phyloP scores from a whole-genome alignment of 805 yeast genomes.

The Brettanomyces nanus region DNA sequence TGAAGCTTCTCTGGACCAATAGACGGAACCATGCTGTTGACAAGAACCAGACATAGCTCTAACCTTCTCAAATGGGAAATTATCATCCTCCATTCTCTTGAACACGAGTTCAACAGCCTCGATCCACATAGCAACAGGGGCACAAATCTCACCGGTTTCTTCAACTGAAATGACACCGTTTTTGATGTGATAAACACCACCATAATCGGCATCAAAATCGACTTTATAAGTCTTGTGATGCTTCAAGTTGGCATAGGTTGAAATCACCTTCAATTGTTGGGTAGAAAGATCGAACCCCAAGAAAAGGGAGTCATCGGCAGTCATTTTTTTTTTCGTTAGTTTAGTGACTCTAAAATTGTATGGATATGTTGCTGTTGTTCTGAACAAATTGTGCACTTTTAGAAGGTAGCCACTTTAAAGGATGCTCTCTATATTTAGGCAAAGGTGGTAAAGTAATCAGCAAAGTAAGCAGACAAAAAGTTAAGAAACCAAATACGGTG shows the following conservation, averaged over 20 bases:
- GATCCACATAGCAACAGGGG: slow-evolving; percentile 88
- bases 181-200: slow-evolving; percentile 47
- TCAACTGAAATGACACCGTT: slow-evolving; percentile 65
- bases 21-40: slow-evolving; percentile 90
- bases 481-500: slow-evolving; percentile 32
- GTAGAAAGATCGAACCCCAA: slow-evolving; percentile 85
- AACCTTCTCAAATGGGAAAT: slow-evolving; percentile 53
- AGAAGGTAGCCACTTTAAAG: slow-evolving; percentile 38
- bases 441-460: slow-evolving; percentile 49
- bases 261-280: slow-evolving; percentile 76
- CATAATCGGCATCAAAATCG: slow-evolving; percentile 60
- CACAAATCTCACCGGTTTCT: slow-evolving; percentile 50
- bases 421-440: slow-evolving; percentile 43
- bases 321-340: too few relatives aligned
- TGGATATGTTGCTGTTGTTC: slow-evolving; percentile 5
- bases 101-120: slow-evolving; percentile 70
- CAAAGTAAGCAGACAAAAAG: slow-evolving; percentile 26
- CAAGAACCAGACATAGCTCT: slow-evolving; percentile 75
- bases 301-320: slow-evolving; percentile 25
- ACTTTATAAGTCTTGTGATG: slow-evolving; percentile 53
- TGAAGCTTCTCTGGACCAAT: slow-evolving; percentile 51
- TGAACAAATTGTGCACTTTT: too few relatives aligned
- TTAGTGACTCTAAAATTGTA: slow-evolving; percentile 5
- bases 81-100: slow-evolving; percentile 36
- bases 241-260: slow-evolving; percentile 43